Evolutionary conservation across 805 yeast species (phyloP), one percentile per base, ranked within the genome.

Genomic region (Saturnispora sanitii): DNA sequence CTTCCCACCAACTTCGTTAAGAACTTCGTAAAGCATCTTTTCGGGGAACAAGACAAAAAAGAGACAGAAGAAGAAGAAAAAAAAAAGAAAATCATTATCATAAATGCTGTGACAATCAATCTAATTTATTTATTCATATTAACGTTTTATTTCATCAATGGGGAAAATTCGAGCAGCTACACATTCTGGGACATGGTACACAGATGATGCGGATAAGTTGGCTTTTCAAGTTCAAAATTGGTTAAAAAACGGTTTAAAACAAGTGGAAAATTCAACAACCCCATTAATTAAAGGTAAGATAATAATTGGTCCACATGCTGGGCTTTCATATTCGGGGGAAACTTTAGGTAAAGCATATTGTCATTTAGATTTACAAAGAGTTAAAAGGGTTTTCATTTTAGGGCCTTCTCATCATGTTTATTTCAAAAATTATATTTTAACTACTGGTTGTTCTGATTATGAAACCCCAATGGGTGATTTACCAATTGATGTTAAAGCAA

Each of bases 331-430:
- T 56, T 80, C 94, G 30, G 95, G 96, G 0, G 60, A 65, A 6
- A 75, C 84, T 0, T 68, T 90, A 49, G 92, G 88, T 0, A 77
- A 82, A 54, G 74, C 95, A 0, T 90, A 83, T 52, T 70, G 70
- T 2, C 71, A 77, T 0, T 73, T 90, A 71, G 94, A 84, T 52
- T 57, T 77, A 1, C 49, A 69, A 1, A 62, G 63, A 21, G 64
- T 70, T 16, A 70, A 75, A 49, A 66, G 90, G 16, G 73, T 92
- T 1, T 83, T 92, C 49, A 65, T 92, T 1, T 57, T 92, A 55
- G 96, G 97, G 0, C 98, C 98, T 1, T 82, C 95, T 0, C 98
- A 92, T 56, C 94, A 84, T 58, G 79, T 82, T 7, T 88, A 81
- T 56, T 85, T 82, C 62, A 66, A 66, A 42, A 79, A 80, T 21